These are phyloP conservation scores for Nemania sp. DNA, from an alignment of 2,329 filamentous ascomycete genomes.

Conservation along the genomic window DNA sequence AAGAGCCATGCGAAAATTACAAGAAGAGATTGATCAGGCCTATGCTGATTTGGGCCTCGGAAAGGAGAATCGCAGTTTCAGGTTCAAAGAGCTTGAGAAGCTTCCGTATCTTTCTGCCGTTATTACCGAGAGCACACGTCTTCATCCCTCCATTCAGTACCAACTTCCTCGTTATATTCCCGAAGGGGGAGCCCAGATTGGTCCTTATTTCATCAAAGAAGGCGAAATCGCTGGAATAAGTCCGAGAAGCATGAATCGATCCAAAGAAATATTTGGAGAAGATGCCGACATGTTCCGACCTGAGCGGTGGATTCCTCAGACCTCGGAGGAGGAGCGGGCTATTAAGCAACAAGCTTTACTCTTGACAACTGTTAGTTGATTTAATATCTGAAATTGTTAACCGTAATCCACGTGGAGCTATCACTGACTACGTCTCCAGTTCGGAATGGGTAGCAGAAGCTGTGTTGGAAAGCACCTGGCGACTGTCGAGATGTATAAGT, in stretches of 20 bases:
- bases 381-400: neutral
- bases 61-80: neutral
- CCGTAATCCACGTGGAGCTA: neutral
- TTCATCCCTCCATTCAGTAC: neutral
- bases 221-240: neutral
- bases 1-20: neutral
- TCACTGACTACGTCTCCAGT: neutral
- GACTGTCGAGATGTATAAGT: neutral
- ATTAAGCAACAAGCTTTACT: conserved; percentile 1
- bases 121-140: neutral
- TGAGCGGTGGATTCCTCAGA: neutral
- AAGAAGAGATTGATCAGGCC: neutral
- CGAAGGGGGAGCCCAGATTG: neutral
- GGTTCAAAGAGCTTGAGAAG: neutral
- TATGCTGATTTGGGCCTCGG: neutral
- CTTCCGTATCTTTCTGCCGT: neutral
- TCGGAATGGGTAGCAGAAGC: conserved; percentile 1
- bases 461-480: neutral
- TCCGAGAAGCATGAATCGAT: conserved; percentile 2
- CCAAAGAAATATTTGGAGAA: neutral
- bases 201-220: neutral
- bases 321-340: neutral
- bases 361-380: neutral
- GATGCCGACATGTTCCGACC: conserved; percentile 1
- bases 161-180: conserved; percentile 1